Evolutionary conservation across 2,329 filamentous ascomycete genomes (phyloP).

Genomic region (Emergomyces pasteurianus): DNA sequence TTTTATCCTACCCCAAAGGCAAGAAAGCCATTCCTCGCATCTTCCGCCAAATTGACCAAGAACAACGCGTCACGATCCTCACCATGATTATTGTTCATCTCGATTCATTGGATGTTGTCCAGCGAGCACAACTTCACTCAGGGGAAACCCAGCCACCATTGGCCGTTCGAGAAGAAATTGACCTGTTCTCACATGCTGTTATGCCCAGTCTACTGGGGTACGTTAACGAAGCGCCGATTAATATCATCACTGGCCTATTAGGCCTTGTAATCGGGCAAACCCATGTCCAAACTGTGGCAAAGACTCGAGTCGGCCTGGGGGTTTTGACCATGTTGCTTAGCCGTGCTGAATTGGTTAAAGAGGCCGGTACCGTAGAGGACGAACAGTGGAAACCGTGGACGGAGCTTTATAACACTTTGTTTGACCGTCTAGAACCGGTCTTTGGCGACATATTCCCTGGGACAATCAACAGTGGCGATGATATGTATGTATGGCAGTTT

Average conservation of each 20-base stretch:
- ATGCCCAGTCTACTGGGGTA: constrained; percentile 85
- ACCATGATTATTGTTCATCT: constrained; percentile 94
- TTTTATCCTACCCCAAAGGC: constrained; percentile 87
- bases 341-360: constrained; percentile 84
- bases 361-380: constrained; percentile 57
- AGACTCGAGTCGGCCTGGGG: constrained; percentile 76
- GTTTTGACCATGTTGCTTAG: constrained; percentile 91
- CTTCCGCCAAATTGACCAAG: constrained; percentile 82
- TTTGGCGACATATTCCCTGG: constrained; percentile 82
- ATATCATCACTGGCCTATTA: constrained; percentile 81
- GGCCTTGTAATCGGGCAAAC: constrained; percentile 71
- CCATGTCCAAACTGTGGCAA: constrained; percentile 72
- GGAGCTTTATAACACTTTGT: constrained; percentile 70
- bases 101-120: constrained; percentile 81
- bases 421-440: constrained; percentile 73
- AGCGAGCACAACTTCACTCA: constrained; percentile 60
- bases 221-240: constrained; percentile 78
- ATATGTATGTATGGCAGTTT: constrained; percentile 97
- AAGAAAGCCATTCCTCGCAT: constrained; percentile 93
- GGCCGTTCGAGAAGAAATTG: constrained; percentile 77
- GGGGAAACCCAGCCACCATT: constrained; percentile 63
- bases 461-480: constrained; percentile 78
- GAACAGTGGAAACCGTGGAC: constrained; percentile 75
- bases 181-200: constrained; percentile 76
- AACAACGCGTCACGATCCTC: constrained; percentile 82